Evolutionary conservation across 495 filamentous ascomycete genomes (phyloP).

Genomic region (Aspergillus carlsbadensis): DNA sequence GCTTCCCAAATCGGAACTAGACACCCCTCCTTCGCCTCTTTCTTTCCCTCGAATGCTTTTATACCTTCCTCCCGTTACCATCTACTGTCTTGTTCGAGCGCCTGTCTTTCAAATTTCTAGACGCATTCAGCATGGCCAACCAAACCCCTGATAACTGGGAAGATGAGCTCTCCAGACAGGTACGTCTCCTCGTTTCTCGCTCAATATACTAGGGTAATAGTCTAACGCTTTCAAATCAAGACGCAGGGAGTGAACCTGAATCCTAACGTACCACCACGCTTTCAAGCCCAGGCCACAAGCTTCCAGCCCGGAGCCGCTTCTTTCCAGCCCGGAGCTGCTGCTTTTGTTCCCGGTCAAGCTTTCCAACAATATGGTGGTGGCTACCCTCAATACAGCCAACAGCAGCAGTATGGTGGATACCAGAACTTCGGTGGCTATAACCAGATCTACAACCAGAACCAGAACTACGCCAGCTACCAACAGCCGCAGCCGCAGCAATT

Average conservation of each 20-base stretch:
- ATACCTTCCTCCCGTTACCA: constrained; percentile 1
- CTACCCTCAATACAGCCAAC: constrained; percentile 56
- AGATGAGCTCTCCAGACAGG: constrained; percentile 81
- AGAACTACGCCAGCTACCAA: constrained; percentile 40
- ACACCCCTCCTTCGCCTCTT: constrained; percentile 23
- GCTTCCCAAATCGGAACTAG: constrained; percentile 5
- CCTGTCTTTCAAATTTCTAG: constrained; percentile 28
- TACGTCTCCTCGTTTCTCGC: no score
- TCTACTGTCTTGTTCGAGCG: constrained; percentile 20
- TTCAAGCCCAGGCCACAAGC: no score
- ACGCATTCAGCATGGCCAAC: constrained; percentile 65
- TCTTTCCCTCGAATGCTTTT: constrained; percentile 4
- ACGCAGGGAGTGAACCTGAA: constrained; percentile 82
- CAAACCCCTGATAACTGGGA: constrained; percentile 89
- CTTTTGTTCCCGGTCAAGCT: constrained; percentile 75
- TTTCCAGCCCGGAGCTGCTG: constrained; percentile 75
- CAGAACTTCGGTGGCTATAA: constrained; percentile 40
- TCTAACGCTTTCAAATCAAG: no score
- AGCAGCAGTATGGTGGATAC: no score
- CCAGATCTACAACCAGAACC: constrained; percentile 26
- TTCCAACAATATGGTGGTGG: constrained; percentile 47
- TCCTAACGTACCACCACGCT: constrained; percentile 76
- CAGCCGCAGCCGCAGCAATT: constrained; percentile 48
- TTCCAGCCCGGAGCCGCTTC: constrained; percentile 69
- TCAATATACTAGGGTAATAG: no score